Evolutionary conservation across 225 moss, liverwort and hornwort species (phyloP).

Genomic region (Polytrichum formosum): DNA sequence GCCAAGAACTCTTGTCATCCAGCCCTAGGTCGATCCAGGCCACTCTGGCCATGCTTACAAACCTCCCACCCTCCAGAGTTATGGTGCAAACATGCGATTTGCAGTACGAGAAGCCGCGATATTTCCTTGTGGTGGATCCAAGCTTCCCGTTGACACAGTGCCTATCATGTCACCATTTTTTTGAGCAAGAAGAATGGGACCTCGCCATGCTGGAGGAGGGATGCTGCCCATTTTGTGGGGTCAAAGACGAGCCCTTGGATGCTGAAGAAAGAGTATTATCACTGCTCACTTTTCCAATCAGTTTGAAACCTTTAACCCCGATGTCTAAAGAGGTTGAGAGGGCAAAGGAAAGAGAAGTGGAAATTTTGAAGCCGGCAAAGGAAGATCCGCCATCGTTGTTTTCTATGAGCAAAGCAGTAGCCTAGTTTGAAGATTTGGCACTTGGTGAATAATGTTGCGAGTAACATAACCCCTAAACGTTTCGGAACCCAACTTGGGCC

Average conservation of each 20-base stretch:
- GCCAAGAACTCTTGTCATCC: constrained; percentile 27
- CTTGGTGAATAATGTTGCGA: too few species aligned
- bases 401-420: too few species aligned
- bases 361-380: too few species aligned
- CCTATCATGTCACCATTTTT: constrained; percentile 72
- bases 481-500: too few species aligned
- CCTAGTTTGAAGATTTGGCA: too few species aligned
- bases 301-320: too few species aligned
- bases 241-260: background rate
- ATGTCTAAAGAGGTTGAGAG: too few species aligned
- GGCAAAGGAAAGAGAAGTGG: too few species aligned
- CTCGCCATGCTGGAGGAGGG: constrained; percentile 50
- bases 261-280: too few species aligned
- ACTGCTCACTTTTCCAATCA: too few species aligned
- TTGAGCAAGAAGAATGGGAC: constrained; percentile 91
- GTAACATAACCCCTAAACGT: too few species aligned
- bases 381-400: too few species aligned
- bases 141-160: constrained; percentile 50
- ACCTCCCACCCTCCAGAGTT: constrained; percentile 47
- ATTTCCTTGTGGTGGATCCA: constrained; percentile 66
- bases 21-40: constrained; percentile 45
- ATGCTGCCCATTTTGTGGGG: constrained; percentile 76
- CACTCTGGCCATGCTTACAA: constrained; percentile 50
- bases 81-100: constrained; percentile 49
- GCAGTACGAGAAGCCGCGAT: constrained; percentile 48